Evolutionary conservation across 495 filamentous ascomycete genomes (phyloP), one percentile per base, ranked within the genome.

Genomic region (Penicillium psychrofluorescens): DNA sequence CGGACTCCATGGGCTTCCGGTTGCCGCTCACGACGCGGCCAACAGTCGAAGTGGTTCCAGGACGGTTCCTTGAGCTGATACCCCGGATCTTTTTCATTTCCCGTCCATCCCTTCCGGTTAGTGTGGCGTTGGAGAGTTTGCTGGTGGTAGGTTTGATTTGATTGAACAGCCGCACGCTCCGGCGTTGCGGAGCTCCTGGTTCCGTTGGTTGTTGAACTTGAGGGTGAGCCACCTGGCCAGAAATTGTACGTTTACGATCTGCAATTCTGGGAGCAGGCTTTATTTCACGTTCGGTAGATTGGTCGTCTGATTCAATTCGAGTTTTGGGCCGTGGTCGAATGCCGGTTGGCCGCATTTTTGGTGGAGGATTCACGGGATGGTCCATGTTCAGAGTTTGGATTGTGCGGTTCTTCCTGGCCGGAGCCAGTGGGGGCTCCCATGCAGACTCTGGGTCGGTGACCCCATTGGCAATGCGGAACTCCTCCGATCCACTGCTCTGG

Each of bases 11-110:
- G 1, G 78, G 79, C 56, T 66, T 72, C 33, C 71, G 62, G 53
- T 90, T 94, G 15, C 90, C 90, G 53, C 90, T 95, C 29, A 95
- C 87, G 40, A 89, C 85, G 44, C 90, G 78, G 12, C 86, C 85
- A 15, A 91, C 82, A 42, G 75, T 85, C 5, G 84, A 75, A 9
- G 73, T 69, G 43, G 77, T 62, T 38, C 70, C 62, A 27, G 61
- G 64, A 6, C 79, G 73, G 22, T 74, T 72, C 59, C 78, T 83
- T 0, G 76, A 61, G 1, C 73, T 72, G 2, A 79, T 83, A 44
- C 85, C 80, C 50, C 79, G 84, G 40, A 81, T 79, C 67, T 90
- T 90, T 58, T 85, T 86, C 49, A 90, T 57, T 54, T 95, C 88
- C 46, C 86, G 71, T 34, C 78, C 74, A 39, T 84, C 80, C 49